Conservation (phyloP, 140 eudicot genomes). For the Flaveria floridana region DNA sequence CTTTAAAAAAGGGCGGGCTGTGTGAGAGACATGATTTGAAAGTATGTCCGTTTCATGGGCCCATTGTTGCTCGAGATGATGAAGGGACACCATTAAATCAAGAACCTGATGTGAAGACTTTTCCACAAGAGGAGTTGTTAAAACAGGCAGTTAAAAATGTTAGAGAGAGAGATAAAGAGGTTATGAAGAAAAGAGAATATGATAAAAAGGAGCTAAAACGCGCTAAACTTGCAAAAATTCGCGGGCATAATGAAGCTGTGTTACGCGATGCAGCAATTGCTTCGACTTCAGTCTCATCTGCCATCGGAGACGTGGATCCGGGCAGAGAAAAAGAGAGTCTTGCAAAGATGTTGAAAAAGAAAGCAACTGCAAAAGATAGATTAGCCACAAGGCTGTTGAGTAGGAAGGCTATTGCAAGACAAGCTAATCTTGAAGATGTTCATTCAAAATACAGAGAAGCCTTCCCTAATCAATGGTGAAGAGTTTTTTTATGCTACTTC, state of each 20-base stretch:
- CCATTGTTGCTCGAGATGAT: constrained; percentile 70
- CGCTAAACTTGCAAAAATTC: constrained; percentile 78
- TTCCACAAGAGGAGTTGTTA: constrained; percentile 44
- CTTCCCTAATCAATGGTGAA: constrained; percentile 91
- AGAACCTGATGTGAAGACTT: constrained; percentile 31
- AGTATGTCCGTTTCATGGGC: constrained; percentile 92
- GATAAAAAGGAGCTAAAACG: constrained; percentile 58
- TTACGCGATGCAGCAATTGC: constrained; percentile 85
- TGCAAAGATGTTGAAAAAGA: constrained; percentile 87
- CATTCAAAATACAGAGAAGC: constrained; percentile 71
- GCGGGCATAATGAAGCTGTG: constrained; percentile 72
- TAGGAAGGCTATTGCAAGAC: constrained; percentile 57
- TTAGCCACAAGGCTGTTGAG: constrained; percentile 57
- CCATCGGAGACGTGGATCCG: constrained; percentile 43
- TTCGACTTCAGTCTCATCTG: constrained; percentile 64
- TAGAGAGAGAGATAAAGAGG: constrained; percentile 67
- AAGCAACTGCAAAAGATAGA: constrained; percentile 69
- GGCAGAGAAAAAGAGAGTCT: constrained; percentile 61
- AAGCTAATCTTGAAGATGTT: constrained; percentile 58
- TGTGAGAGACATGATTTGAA: constrained; percentile 76
- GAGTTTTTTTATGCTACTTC: constrained; percentile 13
- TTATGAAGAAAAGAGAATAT: constrained; percentile 47
- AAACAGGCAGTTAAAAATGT: constrained; percentile 80
- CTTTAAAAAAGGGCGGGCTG: constrained; percentile 66
- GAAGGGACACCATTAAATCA: constrained; percentile 56